Evolutionary conservation across 306 rosid species (phyloP).

Genomic region (Inga leiocalycina): DNA sequence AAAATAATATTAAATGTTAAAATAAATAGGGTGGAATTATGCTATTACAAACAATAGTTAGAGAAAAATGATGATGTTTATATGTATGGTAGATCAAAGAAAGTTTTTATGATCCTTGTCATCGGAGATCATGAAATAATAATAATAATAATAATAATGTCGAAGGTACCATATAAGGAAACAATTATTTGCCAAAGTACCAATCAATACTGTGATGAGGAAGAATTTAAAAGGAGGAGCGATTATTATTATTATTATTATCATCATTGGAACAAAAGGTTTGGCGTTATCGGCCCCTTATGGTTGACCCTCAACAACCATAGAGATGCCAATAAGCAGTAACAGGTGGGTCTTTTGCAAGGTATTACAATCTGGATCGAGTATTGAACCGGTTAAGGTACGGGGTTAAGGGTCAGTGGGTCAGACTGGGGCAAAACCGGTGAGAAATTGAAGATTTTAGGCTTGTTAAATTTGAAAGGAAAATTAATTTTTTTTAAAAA

Average conservation of each 20-base stretch:
- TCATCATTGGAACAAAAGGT: background rate
- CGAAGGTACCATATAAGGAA: constrained; percentile 20
- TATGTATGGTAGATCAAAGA: background rate
- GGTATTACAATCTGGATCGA: too few species aligned
- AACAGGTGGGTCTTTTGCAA: background rate
- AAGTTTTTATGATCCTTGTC: constrained; percentile 30
- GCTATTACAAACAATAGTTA: background rate
- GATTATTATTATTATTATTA: background rate
- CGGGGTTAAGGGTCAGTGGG: too few species aligned
- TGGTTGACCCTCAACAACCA: constrained; percentile 23
- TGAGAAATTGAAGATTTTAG: too few species aligned
- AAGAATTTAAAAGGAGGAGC: background rate
- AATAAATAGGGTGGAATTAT: background rate
- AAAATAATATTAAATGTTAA: background rate
- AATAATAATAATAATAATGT: background rate
- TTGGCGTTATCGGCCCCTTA: constrained; percentile 6
- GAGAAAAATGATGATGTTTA: background rate
- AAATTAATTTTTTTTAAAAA: too few species aligned
- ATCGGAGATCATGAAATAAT: constrained; percentile 7
- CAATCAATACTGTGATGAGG: background rate
- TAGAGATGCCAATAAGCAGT: constrained; percentile 25
- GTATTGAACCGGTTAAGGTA: too few species aligned
- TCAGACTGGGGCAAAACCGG: too few species aligned
- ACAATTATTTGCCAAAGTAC: background rate
- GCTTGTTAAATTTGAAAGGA: too few species aligned